A percentile compares a stretch with the other conserved stretches of the same genome.
Evolutionary conservation across 208 protist species (phyloP).

Genomic region (Leishmania tarentolae): DNA sequence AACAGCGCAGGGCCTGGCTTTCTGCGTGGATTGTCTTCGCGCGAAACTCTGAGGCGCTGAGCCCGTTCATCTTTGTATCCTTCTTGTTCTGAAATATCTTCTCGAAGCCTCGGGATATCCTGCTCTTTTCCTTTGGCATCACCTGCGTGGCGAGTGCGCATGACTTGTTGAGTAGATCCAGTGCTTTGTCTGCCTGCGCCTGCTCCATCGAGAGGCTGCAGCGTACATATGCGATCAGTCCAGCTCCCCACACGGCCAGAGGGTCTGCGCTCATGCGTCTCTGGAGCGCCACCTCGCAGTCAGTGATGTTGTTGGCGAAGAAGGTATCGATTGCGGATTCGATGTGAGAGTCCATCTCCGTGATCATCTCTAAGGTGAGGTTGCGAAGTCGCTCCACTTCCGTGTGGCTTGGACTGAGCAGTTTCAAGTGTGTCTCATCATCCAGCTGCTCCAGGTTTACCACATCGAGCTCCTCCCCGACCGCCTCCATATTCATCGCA

Average conservation of each 20-base stretch:
- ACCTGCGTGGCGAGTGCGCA: constrained; percentile 49
- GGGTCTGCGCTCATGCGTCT: constrained; percentile 34
- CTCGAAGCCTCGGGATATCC: constrained; percentile 25
- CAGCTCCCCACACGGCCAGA: constrained; percentile 35
- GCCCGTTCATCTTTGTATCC: constrained; percentile 25
- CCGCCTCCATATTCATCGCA: neutral
- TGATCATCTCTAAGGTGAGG: constrained; percentile 41
- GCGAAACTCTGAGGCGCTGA: constrained; percentile 52
- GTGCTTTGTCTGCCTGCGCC: constrained; percentile 39
- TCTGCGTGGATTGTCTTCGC: constrained; percentile 54
- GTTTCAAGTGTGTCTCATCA: constrained; percentile 2
- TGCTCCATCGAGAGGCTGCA: constrained; percentile 62
- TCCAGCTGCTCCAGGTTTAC: constrained; percentile 4
- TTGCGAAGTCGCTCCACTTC: constrained; percentile 35
- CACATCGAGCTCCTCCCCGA: constrained; percentile 6
- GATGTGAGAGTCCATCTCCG: constrained; percentile 34
- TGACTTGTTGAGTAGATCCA: constrained; percentile 33
- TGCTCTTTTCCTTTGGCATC: constrained; percentile 15
- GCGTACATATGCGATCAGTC: constrained; percentile 47
- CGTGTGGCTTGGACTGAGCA: constrained; percentile 19
- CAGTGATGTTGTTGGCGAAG: constrained; percentile 56
- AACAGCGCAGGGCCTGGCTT: constrained; percentile 48
- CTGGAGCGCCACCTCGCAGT: constrained; percentile 50
- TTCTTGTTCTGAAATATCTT: constrained; percentile 34
- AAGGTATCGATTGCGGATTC: constrained; percentile 43